Percentiles rank a stretch among this genome's conserved stretches.
Conservation (phyloP, 192 early-diverging fungal species). For the Thamnidium elegans region DNA sequence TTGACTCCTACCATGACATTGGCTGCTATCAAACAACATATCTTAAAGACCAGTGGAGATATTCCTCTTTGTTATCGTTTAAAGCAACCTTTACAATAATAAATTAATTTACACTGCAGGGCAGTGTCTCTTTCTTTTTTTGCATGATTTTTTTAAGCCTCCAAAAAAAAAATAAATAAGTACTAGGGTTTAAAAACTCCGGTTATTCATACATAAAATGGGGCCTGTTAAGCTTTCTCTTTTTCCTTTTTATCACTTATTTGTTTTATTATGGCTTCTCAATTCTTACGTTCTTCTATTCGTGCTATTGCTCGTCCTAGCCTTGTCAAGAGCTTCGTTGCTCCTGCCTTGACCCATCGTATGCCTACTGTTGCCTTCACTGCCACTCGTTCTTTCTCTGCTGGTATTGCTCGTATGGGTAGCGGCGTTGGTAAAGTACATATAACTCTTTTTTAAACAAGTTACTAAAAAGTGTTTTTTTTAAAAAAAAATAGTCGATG, state of each 20-base stretch:
- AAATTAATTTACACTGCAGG: background rate
- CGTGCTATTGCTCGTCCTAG: conserved; percentile 20
- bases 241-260: background rate
- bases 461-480: background rate
- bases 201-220: too few species aligned
- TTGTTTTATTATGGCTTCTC: conserved; percentile 17
- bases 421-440: conserved; percentile 14
- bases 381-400: conserved; percentile 21
- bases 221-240: background rate
- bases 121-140: too few species aligned
- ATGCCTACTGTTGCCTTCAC: conserved; percentile 14
- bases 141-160: too few species aligned
- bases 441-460: background rate
- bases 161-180: too few species aligned
- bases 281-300: conserved; percentile 19
- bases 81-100: background rate
- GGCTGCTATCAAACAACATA: conserved; percentile 61
- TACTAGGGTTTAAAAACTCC: too few species aligned
- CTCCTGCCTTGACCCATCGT: background rate
- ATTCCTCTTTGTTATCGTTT: conserved; percentile 48
- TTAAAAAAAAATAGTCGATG: conserved; percentile 47
- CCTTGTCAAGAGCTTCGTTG: background rate
- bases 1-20: conserved; percentile 66
- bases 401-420: conserved; percentile 4
- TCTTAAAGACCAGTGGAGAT: conserved; percentile 66